These are phyloP conservation scores for Kodamaea jinghongensis DNA, from an alignment of 805 yeast genomes.

Conservation along the genomic window DNA sequence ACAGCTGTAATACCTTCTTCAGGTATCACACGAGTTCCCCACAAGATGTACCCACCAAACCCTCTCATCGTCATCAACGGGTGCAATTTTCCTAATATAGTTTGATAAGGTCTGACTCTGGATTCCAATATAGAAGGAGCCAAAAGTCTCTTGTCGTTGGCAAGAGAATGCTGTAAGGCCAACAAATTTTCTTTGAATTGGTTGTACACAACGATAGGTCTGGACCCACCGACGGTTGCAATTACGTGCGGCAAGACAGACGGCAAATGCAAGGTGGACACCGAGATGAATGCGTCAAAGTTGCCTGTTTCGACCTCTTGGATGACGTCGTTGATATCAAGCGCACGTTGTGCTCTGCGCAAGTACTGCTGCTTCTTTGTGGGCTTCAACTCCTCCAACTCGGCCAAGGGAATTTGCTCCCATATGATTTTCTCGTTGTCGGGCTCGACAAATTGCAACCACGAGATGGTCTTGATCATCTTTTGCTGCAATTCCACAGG, in stretches of 20 bases:
- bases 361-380: conserved; percentile 63
- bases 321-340: conserved; percentile 48
- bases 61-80: conserved; percentile 93
- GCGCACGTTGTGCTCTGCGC: conserved; percentile 59
- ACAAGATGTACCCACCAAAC: conserved; percentile 83
- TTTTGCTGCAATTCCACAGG: conserved; percentile 48
- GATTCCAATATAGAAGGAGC: conserved; percentile 84
- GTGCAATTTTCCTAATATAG: conserved; percentile 90
- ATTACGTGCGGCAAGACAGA: conserved; percentile 61
- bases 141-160: conserved; percentile 64
- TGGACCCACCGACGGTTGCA: conserved; percentile 72
- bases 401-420: conserved; percentile 48
- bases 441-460: conserved; percentile 83
- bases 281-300: conserved; percentile 75
- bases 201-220: conserved; percentile 80
- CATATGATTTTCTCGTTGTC: conserved; percentile 51
- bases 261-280: conserved; percentile 68
- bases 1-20: conserved; percentile 60
- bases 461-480: conserved; percentile 67
- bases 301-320: conserved; percentile 48
- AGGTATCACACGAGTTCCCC: conserved; percentile 79
- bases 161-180: conserved; percentile 67
- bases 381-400: conserved; percentile 53
- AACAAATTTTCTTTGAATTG: conserved; percentile 79
- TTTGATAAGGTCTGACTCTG: conserved; percentile 82